Evolutionary conservation across 768 basidiomycete genomes (phyloP), one percentile per base, ranked within the genome.

Genomic region (Boletus rubescentipes): DNA sequence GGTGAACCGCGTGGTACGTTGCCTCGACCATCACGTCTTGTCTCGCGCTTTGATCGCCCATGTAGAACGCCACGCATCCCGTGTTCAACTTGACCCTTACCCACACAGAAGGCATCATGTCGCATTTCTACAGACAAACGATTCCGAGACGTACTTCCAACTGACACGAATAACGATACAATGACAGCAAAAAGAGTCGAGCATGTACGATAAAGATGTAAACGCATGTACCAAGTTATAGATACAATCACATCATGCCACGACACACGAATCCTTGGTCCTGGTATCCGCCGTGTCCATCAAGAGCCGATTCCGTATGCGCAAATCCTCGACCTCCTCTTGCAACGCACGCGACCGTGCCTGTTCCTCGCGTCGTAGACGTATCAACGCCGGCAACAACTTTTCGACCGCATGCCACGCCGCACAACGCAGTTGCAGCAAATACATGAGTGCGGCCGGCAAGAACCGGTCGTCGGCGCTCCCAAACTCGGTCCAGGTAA

Each of bases 1-100:
- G n/a, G 74, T 65, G 8, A 91, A 88, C 67, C 74, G 86, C 11
- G 74, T 91, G 46, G 85, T 89, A 61, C 56, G 86, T 46, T 11
- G 12, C 15, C 11, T 35, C 15, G 6, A 52, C 23, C n/a, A 10
- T 56, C 48, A 4, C 36, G 20, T 21, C 9, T 6, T n/a, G 21
- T 0, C 2, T 16, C 6, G 12, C 11, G 2, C 14, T n/a, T n/a
- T 34, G 54, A 16, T 3, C 11, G 16, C 11, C 6, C 55, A n/a
- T n/a, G n/a, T n/a, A 92, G 89, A 93, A 93, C 61, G 88, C 90
- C 7, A 89, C 87, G 0, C 87, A 90, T 55, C 91, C 91, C 0
- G 56, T 92, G 14, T 87, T 91, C 70, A 89, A 91, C 58, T 69
- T 93, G 44, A 86, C 89, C 0, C 73, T 83, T 4, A 83, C 89